phyloP scores from a whole-genome alignment of 1,139 yeast genomes.

The Taphrina deformans region DNA sequence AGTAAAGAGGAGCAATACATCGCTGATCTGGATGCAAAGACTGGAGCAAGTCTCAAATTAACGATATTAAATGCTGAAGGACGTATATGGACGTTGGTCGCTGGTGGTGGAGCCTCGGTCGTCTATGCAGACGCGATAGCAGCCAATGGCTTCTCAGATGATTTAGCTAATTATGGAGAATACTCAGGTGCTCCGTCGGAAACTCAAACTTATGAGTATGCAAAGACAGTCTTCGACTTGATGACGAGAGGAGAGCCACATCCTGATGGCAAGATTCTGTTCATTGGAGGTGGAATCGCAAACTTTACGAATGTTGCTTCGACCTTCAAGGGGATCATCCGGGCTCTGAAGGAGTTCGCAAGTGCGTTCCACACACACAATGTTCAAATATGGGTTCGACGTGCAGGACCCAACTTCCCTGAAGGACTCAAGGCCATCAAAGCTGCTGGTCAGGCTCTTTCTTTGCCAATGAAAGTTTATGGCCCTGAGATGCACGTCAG shows the following conservation, averaged over 20 bases:
- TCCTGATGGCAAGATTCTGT: conserved; percentile 46
- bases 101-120: conserved; percentile 54
- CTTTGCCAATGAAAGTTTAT: conserved; percentile 52
- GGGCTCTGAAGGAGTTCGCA: conserved; percentile 52
- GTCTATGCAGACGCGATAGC: conserved; percentile 55
- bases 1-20: conserved; percentile 52
- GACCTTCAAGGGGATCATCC: conserved; percentile 53
- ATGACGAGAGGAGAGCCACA: conserved; percentile 51
- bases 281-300: conserved; percentile 54
- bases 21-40: conserved; percentile 53
- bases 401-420: conserved; percentile 54
- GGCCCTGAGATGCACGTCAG: conserved; percentile 56
- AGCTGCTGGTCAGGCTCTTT: conserved; percentile 52
- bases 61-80: conserved; percentile 51
- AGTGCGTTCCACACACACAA: conserved; percentile 48
- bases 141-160: conserved; percentile 51
- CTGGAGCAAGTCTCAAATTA: conserved; percentile 53
- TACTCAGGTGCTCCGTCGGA: conserved; percentile 54
- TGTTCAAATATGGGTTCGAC: conserved; percentile 50
- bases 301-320: conserved; percentile 54
- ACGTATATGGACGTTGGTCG: conserved; percentile 53
- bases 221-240: conserved; percentile 52
- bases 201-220: conserved; percentile 53
- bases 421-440: conserved; percentile 50
- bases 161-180: conserved; percentile 53